A percentile compares a stretch with the other conserved stretches of the same genome.
Conservation (phyloP, 2,329 filamentous ascomycete genomes). For the Penicillium sp. region DNA sequence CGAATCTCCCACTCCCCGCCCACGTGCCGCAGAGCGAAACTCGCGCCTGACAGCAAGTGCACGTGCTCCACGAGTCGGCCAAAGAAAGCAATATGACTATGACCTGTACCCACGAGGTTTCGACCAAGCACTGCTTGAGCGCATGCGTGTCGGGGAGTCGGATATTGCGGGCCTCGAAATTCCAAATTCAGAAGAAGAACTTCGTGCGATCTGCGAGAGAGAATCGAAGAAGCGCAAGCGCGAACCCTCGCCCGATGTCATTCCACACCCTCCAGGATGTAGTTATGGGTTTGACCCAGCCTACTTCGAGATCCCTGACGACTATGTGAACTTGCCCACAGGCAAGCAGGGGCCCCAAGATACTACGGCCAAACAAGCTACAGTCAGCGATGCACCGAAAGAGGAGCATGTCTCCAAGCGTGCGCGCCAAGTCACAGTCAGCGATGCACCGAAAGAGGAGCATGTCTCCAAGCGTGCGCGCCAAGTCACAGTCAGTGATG, state of each 20-base stretch:
- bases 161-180: conserved; percentile 10
- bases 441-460: not conserved
- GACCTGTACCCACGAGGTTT: conserved; percentile 3
- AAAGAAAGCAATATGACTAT: conserved; percentile 1
- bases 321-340: conserved; percentile 32
- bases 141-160: conserved; percentile 6
- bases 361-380: not conserved
- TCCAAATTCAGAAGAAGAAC: not conserved
- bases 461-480: not conserved
- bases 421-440: not conserved
- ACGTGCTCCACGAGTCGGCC: not conserved
- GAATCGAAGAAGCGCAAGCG: conserved; percentile 41
- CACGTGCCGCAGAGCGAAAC: not conserved
- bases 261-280: conserved; percentile 42
- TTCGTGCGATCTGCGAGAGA: not conserved
- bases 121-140: conserved; percentile 10
- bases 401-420: not conserved
- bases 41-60: not conserved
- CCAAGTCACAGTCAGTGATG: not conserved
- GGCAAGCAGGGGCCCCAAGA: conserved; percentile 9
- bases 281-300: conserved; percentile 45
- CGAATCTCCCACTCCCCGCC: not conserved
- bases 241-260: conserved; percentile 40
- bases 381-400: not conserved
- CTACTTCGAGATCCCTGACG: conserved; percentile 37